These are phyloP conservation scores for Lactarius pseudohatsudake DNA, from an alignment of 768 basidiomycete genomes.

Conservation along the genomic window DNA sequence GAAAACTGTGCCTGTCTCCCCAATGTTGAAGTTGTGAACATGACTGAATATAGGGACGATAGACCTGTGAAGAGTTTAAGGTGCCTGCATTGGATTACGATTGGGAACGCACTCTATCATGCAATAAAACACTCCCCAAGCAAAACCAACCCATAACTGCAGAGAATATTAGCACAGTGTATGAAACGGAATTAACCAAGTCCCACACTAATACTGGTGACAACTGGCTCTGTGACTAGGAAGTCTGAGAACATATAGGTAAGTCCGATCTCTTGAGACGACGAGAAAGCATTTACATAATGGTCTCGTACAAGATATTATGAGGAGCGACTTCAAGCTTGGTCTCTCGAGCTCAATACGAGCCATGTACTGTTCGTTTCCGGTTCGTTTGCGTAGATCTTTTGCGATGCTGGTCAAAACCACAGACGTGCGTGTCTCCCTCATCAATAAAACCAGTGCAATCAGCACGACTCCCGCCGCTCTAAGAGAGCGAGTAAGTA, in stretches of 20 bases:
- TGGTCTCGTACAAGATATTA: slow-evolving; percentile 68
- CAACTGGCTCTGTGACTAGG: slow-evolving; percentile 70
- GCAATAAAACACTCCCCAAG: slow-evolving; percentile 75
- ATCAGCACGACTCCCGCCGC: slow-evolving; percentile 51
- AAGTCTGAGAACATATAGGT: slow-evolving; percentile 44
- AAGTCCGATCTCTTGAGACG: slow-evolving; percentile 4
- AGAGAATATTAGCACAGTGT: not conserved
- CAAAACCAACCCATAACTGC: slow-evolving; percentile 71
- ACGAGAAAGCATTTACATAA: slow-evolving; percentile 49
- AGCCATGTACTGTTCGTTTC: slow-evolving; percentile 60
- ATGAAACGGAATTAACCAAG: not conserved
- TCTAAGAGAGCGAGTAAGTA: slow-evolving; percentile 38
- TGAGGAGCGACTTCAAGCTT: slow-evolving; percentile 58
- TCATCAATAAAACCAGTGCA: slow-evolving; percentile 54
- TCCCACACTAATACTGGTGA: slow-evolving; percentile 68
- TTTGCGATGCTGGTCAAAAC: slow-evolving; percentile 66
- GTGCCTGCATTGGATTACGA: not conserved
- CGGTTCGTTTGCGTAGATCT: slow-evolving; percentile 61
- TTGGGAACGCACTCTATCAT: slow-evolving; percentile 51
- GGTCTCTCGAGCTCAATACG: slow-evolving; percentile 63
- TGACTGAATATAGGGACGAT: slow-evolving; percentile 54
- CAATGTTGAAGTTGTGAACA: slow-evolving; percentile 59
- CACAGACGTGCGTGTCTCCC: slow-evolving; percentile 73
- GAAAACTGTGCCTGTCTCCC: slow-evolving; percentile 61
- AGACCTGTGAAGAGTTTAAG: slow-evolving; percentile 40